phyloP scores from a whole-genome alignment of 768 basidiomycete species.

The Boletus subparvulus region DNA sequence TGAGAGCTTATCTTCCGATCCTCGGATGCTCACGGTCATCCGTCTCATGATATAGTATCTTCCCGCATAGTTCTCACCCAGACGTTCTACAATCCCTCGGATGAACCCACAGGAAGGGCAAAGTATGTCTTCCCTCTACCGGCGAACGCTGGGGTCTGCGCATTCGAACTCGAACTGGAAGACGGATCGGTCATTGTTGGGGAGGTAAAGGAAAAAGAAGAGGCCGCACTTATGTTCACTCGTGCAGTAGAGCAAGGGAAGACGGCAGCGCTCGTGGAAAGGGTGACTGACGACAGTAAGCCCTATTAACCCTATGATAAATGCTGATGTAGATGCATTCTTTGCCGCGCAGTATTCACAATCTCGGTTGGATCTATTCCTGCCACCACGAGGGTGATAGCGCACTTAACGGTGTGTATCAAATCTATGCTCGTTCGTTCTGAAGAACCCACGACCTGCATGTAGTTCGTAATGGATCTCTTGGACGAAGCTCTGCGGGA shows the following conservation, averaged over 20 bases:
- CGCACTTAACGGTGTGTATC: conserved; percentile 42
- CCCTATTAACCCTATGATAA: background rate
- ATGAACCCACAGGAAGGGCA: conserved; percentile 41
- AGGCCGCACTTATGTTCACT: conserved; percentile 42
- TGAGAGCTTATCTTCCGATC: background rate
- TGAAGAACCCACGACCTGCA: background rate
- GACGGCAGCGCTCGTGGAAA: conserved; percentile 46
- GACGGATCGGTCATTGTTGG: conserved; percentile 46
- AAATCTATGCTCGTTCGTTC: background rate
- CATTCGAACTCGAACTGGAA: conserved; percentile 48
- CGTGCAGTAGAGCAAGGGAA: conserved; percentile 41
- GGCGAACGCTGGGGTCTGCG: conserved; percentile 51
- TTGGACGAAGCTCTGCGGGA: conserved; percentile 48
- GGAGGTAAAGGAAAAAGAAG: conserved; percentile 46
- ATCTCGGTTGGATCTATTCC: conserved; percentile 59
- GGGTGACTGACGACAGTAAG: conserved; percentile 53
- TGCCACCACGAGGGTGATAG: conserved; percentile 38
- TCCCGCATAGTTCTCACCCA: conserved; percentile 44
- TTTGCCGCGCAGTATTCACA: conserved; percentile 45
- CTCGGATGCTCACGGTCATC: background rate
- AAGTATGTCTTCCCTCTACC: conserved; percentile 63
- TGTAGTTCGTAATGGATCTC: conserved; percentile 53
- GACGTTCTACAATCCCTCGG: conserved; percentile 39
- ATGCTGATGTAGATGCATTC: background rate
- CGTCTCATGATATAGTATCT: conserved; percentile 34